These are phyloP conservation scores for Ogataea trehalophila DNA, from an alignment of 805 yeast genomes.

Conservation along the genomic window DNA sequence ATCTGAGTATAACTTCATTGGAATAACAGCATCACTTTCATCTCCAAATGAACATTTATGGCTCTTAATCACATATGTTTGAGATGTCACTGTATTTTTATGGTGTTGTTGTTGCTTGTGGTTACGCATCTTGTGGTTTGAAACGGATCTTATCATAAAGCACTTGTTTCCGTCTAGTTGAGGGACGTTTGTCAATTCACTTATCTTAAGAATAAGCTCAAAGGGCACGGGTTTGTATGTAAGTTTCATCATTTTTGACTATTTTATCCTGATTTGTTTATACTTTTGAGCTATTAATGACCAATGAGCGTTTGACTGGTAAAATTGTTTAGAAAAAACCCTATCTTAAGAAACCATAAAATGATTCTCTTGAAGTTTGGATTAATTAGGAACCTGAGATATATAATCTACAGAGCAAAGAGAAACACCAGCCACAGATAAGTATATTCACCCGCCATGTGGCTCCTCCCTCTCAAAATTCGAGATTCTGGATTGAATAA, in stretches of 20 bases:
- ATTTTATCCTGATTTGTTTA: too few relatives aligned
- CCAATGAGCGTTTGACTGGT: too few relatives aligned
- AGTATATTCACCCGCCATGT: too few relatives aligned
- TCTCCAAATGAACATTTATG: slow-evolving; percentile 49
- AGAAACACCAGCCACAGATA: too few relatives aligned
- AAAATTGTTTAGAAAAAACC: too few relatives aligned
- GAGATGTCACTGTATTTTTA: slow-evolving; percentile 35
- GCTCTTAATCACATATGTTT: slow-evolving; percentile 38
- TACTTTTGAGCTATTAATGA: too few relatives aligned
- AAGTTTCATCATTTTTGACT: slow-evolving; percentile 9
- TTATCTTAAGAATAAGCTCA: slow-evolving; percentile 50
- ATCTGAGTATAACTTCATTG: slow-evolving; percentile 38
- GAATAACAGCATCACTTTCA: slow-evolving; percentile 18
- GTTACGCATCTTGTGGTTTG: slow-evolving; percentile 15
- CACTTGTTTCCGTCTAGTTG: slow-evolving; percentile 62
- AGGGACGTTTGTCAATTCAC: slow-evolving; percentile 80
- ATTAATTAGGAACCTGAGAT: too few relatives aligned
- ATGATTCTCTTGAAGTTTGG: too few relatives aligned
- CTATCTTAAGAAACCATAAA: too few relatives aligned
- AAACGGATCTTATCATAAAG: slow-evolving; percentile 40
- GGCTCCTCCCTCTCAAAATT: too few relatives aligned
- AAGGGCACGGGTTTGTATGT: slow-evolving; percentile 39
- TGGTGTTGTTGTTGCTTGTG: slow-evolving; percentile 13
- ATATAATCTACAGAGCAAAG: too few relatives aligned
- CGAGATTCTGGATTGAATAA: too few relatives aligned